Base-by-base conservation (phyloP, 75 land plant genomes). In the Pseudotsuga menziesii region DNA sequence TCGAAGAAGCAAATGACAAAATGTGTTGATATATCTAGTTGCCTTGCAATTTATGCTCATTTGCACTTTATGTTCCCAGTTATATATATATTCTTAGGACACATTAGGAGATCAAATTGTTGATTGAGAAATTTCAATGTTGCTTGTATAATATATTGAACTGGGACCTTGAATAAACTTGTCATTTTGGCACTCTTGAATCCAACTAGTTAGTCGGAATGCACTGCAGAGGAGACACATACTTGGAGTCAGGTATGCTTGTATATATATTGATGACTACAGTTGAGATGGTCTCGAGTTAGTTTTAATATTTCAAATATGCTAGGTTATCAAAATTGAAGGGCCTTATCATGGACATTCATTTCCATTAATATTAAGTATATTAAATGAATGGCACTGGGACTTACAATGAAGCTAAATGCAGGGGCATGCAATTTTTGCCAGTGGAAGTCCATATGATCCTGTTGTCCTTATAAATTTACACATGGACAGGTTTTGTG, bases 211-310 rank as follows among this genome's bases (percentile, higher is more conserved):
- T 79, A 86, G 52, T 86, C 88, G 52, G 88, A 86, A 61, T 83
- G 88, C 48, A 86, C 88, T 35, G 86, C 86, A 73, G 86, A 86
- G 76, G 80, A 86, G 61, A 86, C 88, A 26, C 83, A 86, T 63
- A 79, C 60, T n/a, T 84, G 86, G 77, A 85, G 83, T 25, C 72
- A 83, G 86, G 88, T 86, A 74, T 16, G 57, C 20, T 17, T 58
- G 39, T 36, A 74, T 26, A 15, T 20, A 57, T 56, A 5, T 19
- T 3, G 20, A 8, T 17, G 35, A 64, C 35, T 41, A 1, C 12
- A 22, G 41, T 11, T 67, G 27, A 56, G 8, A 58, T 56, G 2
- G 9, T 64, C 32, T 52, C 4, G 39, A 54, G 32, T 56, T 59
- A 23, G 23, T 64, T 19, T n/a, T 64, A 9, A 27, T 58, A 4